Evolutionary conservation across 176 grass and related monocot genomes (phyloP), one percentile per base, ranked within the genome.

Genomic region (Carex parvula): DNA sequence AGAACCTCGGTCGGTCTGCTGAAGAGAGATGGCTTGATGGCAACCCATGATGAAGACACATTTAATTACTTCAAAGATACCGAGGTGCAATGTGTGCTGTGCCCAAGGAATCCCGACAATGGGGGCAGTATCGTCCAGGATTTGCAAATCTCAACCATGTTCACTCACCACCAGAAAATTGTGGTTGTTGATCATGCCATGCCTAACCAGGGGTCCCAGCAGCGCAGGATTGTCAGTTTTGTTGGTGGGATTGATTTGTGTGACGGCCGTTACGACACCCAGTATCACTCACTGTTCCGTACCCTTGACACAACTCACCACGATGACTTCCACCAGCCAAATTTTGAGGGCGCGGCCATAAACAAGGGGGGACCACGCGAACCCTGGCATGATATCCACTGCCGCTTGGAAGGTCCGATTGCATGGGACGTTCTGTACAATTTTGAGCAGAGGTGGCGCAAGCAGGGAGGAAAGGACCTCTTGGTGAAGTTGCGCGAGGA

Each of bases 101-200:
- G 95, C 84, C 95, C 90, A 0, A 84, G 95, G 65, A 94, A 98
- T 83, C 95, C 95, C 0, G 95, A 98, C 39, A 30, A 86, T 10
- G 90, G 91, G 52, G 76, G 84, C 15, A 94, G 95, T 50, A 70
- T 84, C 6, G 10, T 91, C 84, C 90, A 90, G 87, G 91, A 87
- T n/a, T 62, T 73, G 14, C 64, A 98, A 90, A 94, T 93, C 30
- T 72, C 95, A 16, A 86, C 84, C 82, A 87, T 87, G 86, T 91
- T 98, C 88, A 90, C 84, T 20, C 95, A 98, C 74, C 95, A 98
- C 81, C 95, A 98, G 70, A 98, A 98, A 87, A 98, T 89, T 74
- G 78, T 98, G 11, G 83, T 92, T 15, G 91, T 94, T 29, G 95
- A 98, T 61, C 95, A 98, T 42, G 92, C 92, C n/a, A 90, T 98